Percentiles rank a stretch among this genome's conserved stretches.
Evolutionary conservation across 2,329 filamentous ascomycete species (phyloP).

Genomic region (Aspergillus fijiensis): DNA sequence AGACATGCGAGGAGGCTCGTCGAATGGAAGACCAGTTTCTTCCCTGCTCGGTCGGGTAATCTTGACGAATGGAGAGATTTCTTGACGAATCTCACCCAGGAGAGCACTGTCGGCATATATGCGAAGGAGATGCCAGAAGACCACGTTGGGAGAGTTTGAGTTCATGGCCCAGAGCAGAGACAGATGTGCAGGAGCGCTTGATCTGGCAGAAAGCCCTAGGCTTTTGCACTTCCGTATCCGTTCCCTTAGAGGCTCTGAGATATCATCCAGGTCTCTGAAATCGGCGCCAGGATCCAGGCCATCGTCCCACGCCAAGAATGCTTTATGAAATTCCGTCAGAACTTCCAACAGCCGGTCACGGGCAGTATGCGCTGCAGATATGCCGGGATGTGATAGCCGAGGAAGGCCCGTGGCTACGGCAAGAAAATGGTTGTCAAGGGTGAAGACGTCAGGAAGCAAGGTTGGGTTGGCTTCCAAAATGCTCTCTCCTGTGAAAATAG

Average conservation of each 20-base stretch:
- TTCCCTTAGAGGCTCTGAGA: slow-evolving; percentile 46
- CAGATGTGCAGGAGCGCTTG: slow-evolving; percentile 46
- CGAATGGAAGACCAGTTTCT: slow-evolving; percentile 43
- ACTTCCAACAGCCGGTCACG: slow-evolving; percentile 43
- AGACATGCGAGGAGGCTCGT: slow-evolving; percentile 44
- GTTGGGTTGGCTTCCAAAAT: slow-evolving; percentile 54
- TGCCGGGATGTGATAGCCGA: slow-evolving; percentile 54
- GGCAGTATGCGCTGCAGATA: slow-evolving; percentile 51
- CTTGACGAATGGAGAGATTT: slow-evolving; percentile 46
- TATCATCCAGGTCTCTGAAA: slow-evolving; percentile 51
- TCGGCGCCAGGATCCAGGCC: slow-evolving; percentile 44
- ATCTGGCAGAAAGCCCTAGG: slow-evolving; percentile 36
- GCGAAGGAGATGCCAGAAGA: slow-evolving; percentile 54
- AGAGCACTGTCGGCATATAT: slow-evolving; percentile 45
- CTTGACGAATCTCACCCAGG: slow-evolving; percentile 44
- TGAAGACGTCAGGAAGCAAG: slow-evolving; percentile 56
- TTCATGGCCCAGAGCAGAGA: slow-evolving; percentile 57
- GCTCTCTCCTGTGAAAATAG: slow-evolving; percentile 54
- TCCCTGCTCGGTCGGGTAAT: slow-evolving; percentile 37
- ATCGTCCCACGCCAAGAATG: slow-evolving; percentile 44
- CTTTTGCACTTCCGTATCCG: slow-evolving; percentile 44
- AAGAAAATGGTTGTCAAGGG: slow-evolving; percentile 55
- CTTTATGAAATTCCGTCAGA: slow-evolving; percentile 44
- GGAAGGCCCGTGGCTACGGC: slow-evolving; percentile 57
- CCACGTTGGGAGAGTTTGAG: slow-evolving; percentile 52